Evolutionary conservation across 2,329 filamentous ascomycete species (phyloP).

Genomic region (Fusarium acutatum): DNA sequence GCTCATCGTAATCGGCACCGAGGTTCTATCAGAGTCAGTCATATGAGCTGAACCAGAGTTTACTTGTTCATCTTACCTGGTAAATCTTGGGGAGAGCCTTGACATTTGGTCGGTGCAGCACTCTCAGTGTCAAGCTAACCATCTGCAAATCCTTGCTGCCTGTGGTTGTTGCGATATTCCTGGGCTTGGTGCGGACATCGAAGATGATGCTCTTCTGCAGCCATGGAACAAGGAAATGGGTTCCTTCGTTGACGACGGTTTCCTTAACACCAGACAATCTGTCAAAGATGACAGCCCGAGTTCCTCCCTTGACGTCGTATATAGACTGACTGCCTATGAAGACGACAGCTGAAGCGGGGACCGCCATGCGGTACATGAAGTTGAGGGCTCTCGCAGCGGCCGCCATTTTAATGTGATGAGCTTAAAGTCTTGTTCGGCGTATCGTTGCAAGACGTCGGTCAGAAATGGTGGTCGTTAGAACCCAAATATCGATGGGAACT

Average conservation of each 20-base stretch:
- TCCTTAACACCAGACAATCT: slow-evolving; percentile 92
- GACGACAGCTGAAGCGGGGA: slow-evolving; percentile 76
- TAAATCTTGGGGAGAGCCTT: slow-evolving; percentile 96
- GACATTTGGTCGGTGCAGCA: slow-evolving; percentile 94
- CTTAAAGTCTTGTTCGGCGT: slow-evolving; percentile 4
- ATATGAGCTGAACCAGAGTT: background rate
- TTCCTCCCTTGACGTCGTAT: slow-evolving; percentile 97
- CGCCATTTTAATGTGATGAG: slow-evolving; percentile 54
- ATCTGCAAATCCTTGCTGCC: slow-evolving; percentile 99
- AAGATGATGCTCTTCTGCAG: slow-evolving; percentile 94
- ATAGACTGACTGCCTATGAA: slow-evolving; percentile 79
- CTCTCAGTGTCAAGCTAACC: slow-evolving; percentile 97
- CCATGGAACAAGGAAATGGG: slow-evolving; percentile 96
- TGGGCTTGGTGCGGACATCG: slow-evolving; percentile 95
- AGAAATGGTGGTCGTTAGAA: background rate
- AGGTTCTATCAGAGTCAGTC: slow-evolving; percentile 72
- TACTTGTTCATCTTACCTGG: slow-evolving; percentile 69
- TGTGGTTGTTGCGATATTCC: slow-evolving; percentile 97
- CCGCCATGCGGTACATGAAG: slow-evolving; percentile 71
- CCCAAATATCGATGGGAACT: slow-evolving; percentile 10
- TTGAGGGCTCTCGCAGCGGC: slow-evolving; percentile 66
- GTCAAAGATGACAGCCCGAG: slow-evolving; percentile 98
- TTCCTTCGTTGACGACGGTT: slow-evolving; percentile 91
- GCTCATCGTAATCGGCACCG: slow-evolving; percentile 97
- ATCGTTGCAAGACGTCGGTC: background rate